Evolutionary conservation across 345 rosid genomes (phyloP).

Genomic region (Geranium brycei): DNA sequence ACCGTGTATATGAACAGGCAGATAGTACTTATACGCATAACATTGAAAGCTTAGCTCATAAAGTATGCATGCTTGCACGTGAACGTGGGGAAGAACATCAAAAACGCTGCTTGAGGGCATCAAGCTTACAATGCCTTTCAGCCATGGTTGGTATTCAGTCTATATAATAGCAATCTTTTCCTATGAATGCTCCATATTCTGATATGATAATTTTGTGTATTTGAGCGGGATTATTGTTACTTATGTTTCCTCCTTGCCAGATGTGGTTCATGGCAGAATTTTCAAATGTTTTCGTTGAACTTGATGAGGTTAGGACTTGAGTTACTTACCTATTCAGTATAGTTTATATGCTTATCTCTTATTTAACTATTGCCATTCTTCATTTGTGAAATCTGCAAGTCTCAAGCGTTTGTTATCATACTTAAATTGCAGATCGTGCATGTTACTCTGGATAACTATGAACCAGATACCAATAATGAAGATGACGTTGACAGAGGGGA

Average conservation of each 20-base stretch:
- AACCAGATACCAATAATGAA: slow-evolving; percentile 31
- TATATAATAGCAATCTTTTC: neutral
- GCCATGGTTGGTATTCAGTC: slow-evolving; percentile 47
- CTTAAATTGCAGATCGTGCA: slow-evolving; percentile 47
- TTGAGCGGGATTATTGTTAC: slow-evolving; percentile 3
- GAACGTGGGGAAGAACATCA: slow-evolving; percentile 40
- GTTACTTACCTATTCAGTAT: neutral
- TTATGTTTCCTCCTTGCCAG: slow-evolving; percentile 26
- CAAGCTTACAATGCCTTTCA: slow-evolving; percentile 83
- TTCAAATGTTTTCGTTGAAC: slow-evolving; percentile 54
- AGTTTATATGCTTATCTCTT: neutral
- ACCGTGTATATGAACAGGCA: slow-evolving; percentile 33
- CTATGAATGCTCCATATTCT: neutral
- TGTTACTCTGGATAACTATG: slow-evolving; percentile 72
- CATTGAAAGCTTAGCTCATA: slow-evolving; percentile 57
- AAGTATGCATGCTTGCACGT: slow-evolving; percentile 56
- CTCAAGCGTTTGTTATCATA: slow-evolving; percentile 1
- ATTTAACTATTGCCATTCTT: neutral
- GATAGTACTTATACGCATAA: slow-evolving; percentile 70
- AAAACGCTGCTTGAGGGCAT: slow-evolving; percentile 42
- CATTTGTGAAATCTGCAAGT: neutral
- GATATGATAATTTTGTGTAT: slow-evolving; percentile 4
- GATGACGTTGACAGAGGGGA: slow-evolving; percentile 45
- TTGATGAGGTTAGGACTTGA: slow-evolving; percentile 56
- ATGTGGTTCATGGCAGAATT: slow-evolving; percentile 87